Evolutionary conservation across 2,329 filamentous ascomycete genomes (phyloP).

Genomic region (Fusarium armeniacum): DNA sequence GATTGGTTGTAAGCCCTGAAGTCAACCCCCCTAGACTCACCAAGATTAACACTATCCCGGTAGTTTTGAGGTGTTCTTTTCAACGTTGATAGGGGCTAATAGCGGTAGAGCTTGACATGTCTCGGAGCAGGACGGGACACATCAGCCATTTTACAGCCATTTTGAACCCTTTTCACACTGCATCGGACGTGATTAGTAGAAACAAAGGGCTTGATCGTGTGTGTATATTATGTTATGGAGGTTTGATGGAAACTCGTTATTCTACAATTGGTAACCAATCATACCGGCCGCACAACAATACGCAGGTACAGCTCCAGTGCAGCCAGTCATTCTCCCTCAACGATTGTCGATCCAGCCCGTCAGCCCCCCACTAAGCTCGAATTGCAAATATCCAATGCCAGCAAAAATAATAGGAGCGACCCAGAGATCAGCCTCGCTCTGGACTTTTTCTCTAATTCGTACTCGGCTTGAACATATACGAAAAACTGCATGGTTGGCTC

Average conservation of each 20-base stretch:
- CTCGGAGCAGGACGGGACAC: conserved; percentile 13
- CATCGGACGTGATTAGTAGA: background rate
- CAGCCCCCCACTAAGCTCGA: conserved; percentile 36
- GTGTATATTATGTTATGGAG: background rate
- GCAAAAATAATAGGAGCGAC: background rate
- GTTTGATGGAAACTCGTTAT: conserved; percentile 5
- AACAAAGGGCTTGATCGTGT: background rate
- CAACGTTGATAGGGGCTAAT: conserved; percentile 31
- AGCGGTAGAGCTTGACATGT: conserved; percentile 28
- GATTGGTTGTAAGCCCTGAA: conserved; percentile 24
- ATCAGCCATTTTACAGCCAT: conserved; percentile 1
- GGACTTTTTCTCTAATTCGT: conserved; percentile 18
- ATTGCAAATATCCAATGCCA: conserved; percentile 20
- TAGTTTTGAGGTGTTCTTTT: conserved; percentile 38
- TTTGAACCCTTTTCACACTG: background rate
- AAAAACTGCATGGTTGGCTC: conserved; percentile 3
- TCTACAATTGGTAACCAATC: conserved; percentile 11
- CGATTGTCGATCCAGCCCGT: conserved; percentile 28
- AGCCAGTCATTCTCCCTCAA: conserved; percentile 20
- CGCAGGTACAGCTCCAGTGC: conserved; percentile 39
- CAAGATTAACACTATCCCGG: conserved; percentile 31
- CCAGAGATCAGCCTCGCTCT: conserved; percentile 14
- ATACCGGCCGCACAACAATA: conserved; percentile 28
- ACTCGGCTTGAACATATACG: conserved; percentile 28
- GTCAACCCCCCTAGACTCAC: conserved; percentile 17